Base-by-base conservation (phyloP, 2,329 filamentous ascomycete species). In the Epichloe aotearoae region DNA sequence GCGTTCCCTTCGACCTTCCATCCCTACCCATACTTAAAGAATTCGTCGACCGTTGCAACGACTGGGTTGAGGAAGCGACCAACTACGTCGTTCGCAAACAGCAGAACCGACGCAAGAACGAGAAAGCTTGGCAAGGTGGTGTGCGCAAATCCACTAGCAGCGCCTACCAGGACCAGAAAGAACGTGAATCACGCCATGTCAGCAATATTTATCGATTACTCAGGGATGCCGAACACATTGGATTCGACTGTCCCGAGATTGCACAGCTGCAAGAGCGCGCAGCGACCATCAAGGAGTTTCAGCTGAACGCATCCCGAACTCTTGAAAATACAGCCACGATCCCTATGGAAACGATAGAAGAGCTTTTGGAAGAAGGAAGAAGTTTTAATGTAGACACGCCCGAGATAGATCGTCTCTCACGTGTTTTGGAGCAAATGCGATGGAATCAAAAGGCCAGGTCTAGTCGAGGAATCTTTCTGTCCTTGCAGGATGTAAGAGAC, bases 41-140 rank as follows among this genome's bases (percentile, higher is more conserved):
- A 57, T 98, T 95, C 70, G 93, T 98, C 65, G 89, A 95, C 59
- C 84, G 88, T 61, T 97, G 93, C 73, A 94, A 95, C 67, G 89
- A 95, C 64, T 96, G 94, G 86, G 88, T 96, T 55, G 93, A 97
- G 61, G 91, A 97, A 70, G 93, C 93, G 57, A 93, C 88, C 61
- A 90, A 86, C 64, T 98, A 94, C 72, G 95, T 90, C 62, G 90
- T 93, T 53, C 86, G 93, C 59, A 98, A 98, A 72, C 91, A 96
- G 71, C 91, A 96, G 69, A 95, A 94, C 63, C 86, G 93, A 55
- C 88, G 91, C 54, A 97, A 97, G 69, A 95, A 86, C 66, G 91
- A 96, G 61, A 93, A 88, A 63, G 80, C 79, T 43, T 93, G 86
- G 81, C 86, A 88, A 56, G 84, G 80, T 60, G 79, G 82, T 50